A percentile compares a stretch with the other conserved stretches of the same genome.
Evolutionary conservation across 2,329 filamentous ascomycete species (phyloP).

Genomic region (Trichoderma sp.): DNA sequence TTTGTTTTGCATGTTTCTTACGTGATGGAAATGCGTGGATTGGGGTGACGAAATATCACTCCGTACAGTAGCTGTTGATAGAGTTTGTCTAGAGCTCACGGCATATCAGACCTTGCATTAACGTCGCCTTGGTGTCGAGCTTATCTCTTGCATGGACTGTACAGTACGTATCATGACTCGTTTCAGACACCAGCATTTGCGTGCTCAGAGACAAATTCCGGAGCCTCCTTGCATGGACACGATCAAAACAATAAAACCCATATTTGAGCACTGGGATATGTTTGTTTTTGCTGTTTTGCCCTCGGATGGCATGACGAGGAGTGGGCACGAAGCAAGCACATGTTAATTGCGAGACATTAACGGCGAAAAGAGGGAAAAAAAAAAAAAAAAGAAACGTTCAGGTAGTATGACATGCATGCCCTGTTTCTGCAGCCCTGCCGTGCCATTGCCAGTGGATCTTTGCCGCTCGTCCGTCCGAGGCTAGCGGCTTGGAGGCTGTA

Average conservation of each 20-base stretch:
- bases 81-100: background rate
- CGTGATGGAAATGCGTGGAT: background rate
- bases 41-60: background rate
- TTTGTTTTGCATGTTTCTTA: background rate
- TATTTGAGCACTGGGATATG: background rate
- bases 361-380: no score
- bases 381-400: background rate
- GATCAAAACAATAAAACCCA: background rate
- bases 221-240: background rate
- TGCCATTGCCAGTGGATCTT: background rate
- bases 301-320: background rate
- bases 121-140: background rate
- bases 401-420: background rate
- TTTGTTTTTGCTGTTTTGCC: background rate
- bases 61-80: background rate
- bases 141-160: background rate
- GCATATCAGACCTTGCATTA: background rate
- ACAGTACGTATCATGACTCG: background rate
- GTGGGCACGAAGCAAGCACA: background rate
- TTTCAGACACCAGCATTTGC: background rate
- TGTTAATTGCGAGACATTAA: background rate
- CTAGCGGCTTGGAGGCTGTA: background rate
- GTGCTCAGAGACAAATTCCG: slow-evolving; percentile 2
- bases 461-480: slow-evolving; percentile 9
- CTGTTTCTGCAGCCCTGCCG: background rate